Base-by-base conservation (phyloP, 768 basidiomycete genomes). In the Termitomyces sp. region DNA sequence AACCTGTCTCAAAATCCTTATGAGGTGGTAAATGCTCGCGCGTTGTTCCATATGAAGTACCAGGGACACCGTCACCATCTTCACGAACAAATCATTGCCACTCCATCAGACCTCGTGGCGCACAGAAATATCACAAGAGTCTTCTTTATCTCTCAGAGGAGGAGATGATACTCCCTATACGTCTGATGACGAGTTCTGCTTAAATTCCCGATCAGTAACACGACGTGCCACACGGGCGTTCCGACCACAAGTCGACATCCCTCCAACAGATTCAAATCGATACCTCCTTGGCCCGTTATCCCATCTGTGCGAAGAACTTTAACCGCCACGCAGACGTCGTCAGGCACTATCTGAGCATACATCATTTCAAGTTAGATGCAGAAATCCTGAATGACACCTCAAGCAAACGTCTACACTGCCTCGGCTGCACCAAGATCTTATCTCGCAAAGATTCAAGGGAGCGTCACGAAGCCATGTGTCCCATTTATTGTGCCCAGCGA, bases 401-500 rank as follows among this genome's bases (percentile, higher is more conserved):
- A 11, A 16, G 3, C 15, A 56, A 53, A 18, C 54, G 58, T 12
- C 29, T 49, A n/a, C 54, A 52, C 20, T 59, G 58, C 42, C 51
- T 56, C 2, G 54, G 54, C 20, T 59, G 58, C 39, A 43, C 43
- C 16, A 59, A 59, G 42, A 56, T 59, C 3, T n/a, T 59, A 32
- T 51, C 58, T 11, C 54, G 58, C 10, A 59, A 56, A 18, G 58
- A 59, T 40, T 56, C 58, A 3, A 48, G 54, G 13, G 47, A 59
- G n/a, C 54, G 54, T 20, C 58, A 59, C 23, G 54, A 59, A 44
- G 44, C 49, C 9, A 32, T 56, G 20, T 59, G 54, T 10, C 50
- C 50, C 12, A 20, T 46, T 5, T 55, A 48, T 25, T 56, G 54
- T 18, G 39, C 42, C 6, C 27, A 58, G 32, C 48, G 4, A 20